These are phyloP conservation scores for Dipteronia sinensis DNA, from an alignment of 345 rosid species.

Conservation along the genomic window DNA sequence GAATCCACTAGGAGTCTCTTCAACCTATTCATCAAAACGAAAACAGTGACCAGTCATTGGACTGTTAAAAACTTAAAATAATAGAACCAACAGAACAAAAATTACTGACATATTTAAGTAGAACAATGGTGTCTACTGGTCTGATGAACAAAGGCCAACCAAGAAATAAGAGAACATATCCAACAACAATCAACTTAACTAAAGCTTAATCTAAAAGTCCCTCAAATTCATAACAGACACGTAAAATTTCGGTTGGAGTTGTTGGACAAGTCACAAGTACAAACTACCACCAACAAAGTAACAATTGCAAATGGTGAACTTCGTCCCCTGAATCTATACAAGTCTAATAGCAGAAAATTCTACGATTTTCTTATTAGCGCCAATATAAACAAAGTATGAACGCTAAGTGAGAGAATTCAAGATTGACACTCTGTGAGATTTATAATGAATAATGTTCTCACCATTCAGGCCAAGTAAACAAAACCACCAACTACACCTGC, in stretches of 20 bases:
- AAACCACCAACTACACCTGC: no score
- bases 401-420: no score
- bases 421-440: no score
- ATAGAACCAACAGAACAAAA: neutral
- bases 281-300: neutral
- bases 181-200: neutral
- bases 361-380: no score
- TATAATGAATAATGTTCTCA: no score
- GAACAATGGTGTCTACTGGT: neutral
- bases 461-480: no score
- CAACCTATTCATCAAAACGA: slow-evolving; percentile 42
- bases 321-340: neutral
- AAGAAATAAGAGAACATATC: neutral
- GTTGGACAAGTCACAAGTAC: neutral
- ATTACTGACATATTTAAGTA: neutral
- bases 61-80: neutral
- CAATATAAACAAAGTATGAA: no score
- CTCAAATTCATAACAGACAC: neutral
- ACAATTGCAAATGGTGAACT: neutral
- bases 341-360: no score
- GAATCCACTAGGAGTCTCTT: slow-evolving; percentile 60
- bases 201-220: neutral
- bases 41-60: neutral
- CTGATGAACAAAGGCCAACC: neutral
- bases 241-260: neutral